Percentiles rank a stretch among this genome's conserved stretches.
phyloP scores from a whole-genome alignment of 306 rosid species.

The Lathyrus sativus region DNA sequence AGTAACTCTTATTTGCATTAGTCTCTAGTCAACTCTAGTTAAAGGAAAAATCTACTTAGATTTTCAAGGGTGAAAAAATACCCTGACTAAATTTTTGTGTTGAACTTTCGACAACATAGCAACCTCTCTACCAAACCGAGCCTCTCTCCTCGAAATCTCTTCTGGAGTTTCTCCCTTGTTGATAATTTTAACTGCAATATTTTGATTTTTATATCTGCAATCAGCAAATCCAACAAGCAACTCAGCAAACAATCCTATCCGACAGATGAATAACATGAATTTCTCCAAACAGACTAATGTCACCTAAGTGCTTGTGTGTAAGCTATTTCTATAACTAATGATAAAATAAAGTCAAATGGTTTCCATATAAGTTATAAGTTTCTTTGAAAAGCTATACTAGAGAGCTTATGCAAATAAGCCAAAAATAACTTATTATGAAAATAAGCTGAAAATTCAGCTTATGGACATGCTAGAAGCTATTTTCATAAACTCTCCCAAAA shows the following conservation, averaged over 20 bases:
- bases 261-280: constrained; percentile 6
- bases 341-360: not conserved
- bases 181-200: constrained; percentile 53
- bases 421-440: not conserved
- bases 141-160: constrained; percentile 62
- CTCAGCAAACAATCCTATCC: constrained; percentile 13
- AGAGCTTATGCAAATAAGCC: not conserved
- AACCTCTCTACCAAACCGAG: constrained; percentile 83
- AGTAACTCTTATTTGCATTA: constrained; percentile 20
- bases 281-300: constrained; percentile 10
- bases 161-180: constrained; percentile 55
- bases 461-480: not conserved
- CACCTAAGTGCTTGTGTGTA: not conserved
- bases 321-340: not conserved
- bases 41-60: constrained; percentile 25
- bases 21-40: constrained; percentile 20
- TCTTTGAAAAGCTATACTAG: not conserved
- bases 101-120: constrained; percentile 88
- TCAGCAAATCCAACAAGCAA: constrained; percentile 34
- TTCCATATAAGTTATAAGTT: not conserved
- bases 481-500: not conserved
- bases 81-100: constrained; percentile 92
- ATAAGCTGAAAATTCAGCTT: not conserved
- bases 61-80: constrained; percentile 17
- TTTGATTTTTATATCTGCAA: constrained; percentile 52